A percentile compares a stretch with the other conserved stretches of the same genome.
phyloP scores from a whole-genome alignment of 306 rosid species.

The Elaeagnus macrophylla region DNA sequence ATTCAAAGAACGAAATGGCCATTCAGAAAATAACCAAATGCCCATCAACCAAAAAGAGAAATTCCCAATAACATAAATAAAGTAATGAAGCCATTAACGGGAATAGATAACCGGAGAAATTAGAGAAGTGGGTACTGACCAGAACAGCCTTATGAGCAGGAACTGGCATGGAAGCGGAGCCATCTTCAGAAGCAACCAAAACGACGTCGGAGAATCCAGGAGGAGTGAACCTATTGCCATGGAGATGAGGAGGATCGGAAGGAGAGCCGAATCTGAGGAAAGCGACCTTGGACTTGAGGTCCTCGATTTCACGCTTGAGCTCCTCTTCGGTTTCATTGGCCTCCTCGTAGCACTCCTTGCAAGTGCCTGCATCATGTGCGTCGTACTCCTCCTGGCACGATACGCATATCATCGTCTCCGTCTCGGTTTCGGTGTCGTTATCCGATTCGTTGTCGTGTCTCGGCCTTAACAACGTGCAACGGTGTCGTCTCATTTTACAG shows the following conservation, averaged over 20 bases:
- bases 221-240: slow-evolving; percentile 8
- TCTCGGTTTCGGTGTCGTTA: slow-evolving; percentile 17
- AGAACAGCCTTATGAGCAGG: slow-evolving; percentile 76
- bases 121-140: slow-evolving; percentile 32
- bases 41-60: too few species aligned
- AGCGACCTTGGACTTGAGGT: slow-evolving; percentile 50
- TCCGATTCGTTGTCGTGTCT: background rate
- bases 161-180: slow-evolving; percentile 28
- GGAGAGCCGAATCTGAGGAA: slow-evolving; percentile 49
- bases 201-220: slow-evolving; percentile 41
- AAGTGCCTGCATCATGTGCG: slow-evolving; percentile 45
- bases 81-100: background rate
- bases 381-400: slow-evolving; percentile 40
- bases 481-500: slow-evolving; percentile 20
- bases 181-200: slow-evolving; percentile 38
- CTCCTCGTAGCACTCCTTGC: slow-evolving; percentile 76
- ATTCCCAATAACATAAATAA: background rate
- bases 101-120: background rate
- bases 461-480: slow-evolving; percentile 10
- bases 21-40: too few species aligned
- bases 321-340: slow-evolving; percentile 72
- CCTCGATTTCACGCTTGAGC: slow-evolving; percentile 69
- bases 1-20: too few species aligned
- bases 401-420: slow-evolving; percentile 29
- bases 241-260: slow-evolving; percentile 17